These are phyloP conservation scores for Phytophthora sp. DNA, from an alignment of 352 stramenopile genomes.

Conservation along the genomic window DNA sequence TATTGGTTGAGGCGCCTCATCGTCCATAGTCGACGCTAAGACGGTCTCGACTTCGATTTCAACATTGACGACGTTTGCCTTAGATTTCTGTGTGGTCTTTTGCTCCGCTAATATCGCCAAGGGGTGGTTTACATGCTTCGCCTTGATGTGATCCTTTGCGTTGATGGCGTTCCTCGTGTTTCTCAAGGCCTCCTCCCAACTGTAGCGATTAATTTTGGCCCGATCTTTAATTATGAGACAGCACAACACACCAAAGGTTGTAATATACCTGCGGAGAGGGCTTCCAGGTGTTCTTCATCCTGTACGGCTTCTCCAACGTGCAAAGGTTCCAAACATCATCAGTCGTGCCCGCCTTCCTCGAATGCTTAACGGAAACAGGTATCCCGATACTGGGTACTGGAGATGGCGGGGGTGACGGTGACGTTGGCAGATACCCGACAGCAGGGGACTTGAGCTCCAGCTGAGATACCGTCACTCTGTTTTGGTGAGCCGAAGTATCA, in stretches of 20 bases:
- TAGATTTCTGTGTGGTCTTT: neutral
- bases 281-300: slow-evolving; percentile 4
- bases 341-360: neutral
- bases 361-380: too few relatives aligned
- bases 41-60: neutral
- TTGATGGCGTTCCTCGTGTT: too few relatives aligned
- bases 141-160: too few relatives aligned
- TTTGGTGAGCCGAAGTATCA: too few relatives aligned
- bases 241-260: slow-evolving; percentile 4
- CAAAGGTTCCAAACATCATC: slow-evolving; percentile 5
- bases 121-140: too few relatives aligned
- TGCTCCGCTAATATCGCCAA: too few relatives aligned
- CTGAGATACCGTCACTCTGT: neutral
- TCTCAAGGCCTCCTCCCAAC: too few relatives aligned
- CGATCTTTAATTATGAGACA: neutral
- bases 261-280: neutral
- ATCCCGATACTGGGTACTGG: neutral
- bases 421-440: neutral
- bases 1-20: neutral
- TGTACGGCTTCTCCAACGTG: neutral
- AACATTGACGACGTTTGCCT: neutral
- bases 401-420: neutral
- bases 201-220: too few relatives aligned
- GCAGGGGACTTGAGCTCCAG: neutral
- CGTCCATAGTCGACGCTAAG: too few relatives aligned